These are phyloP conservation scores for Coemansia asiatica DNA, from an alignment of 192 early-diverging fungal genomes.

Conservation along the genomic window DNA sequence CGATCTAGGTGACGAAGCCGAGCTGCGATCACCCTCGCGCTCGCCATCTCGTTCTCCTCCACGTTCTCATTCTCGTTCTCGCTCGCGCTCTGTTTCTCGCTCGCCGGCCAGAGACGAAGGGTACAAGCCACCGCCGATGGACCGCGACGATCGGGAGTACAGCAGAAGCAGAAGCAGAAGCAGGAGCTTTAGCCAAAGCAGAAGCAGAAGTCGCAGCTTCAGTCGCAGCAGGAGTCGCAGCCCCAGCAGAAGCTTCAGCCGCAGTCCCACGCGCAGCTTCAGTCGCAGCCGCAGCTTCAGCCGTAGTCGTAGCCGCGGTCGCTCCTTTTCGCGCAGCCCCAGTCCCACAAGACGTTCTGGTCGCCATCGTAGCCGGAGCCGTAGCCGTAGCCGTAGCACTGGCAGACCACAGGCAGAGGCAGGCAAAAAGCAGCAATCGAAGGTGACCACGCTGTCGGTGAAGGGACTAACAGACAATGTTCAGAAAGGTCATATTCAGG, in stretches of 20 bases:
- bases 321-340: slow-evolving; percentile 30
- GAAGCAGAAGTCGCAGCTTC: slow-evolving; percentile 10
- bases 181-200: slow-evolving; percentile 11
- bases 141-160: neutral
- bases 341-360: slow-evolving; percentile 4
- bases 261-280: slow-evolving; percentile 15
- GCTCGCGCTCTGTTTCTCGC: slow-evolving; percentile 5
- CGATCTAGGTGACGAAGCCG: slow-evolving; percentile 3
- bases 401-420: neutral
- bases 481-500: slow-evolving; percentile 14
- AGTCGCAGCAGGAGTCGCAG: neutral
- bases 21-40: slow-evolving; percentile 17
- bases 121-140: slow-evolving; percentile 33
- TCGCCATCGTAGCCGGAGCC: too few relatives aligned
- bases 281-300: slow-evolving; percentile 23
- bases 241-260: slow-evolving; percentile 2
- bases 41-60: slow-evolving; percentile 11
- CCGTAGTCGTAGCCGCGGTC: slow-evolving; percentile 11
- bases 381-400: neutral
- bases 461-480: slow-evolving; percentile 2
- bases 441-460: neutral
- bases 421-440: neutral
- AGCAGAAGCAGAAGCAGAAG: slow-evolving; percentile 19
- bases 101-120: slow-evolving; percentile 8
- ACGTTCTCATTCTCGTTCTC: slow-evolving; percentile 4